These are phyloP conservation scores for Phytopythium mirpurense DNA, from an alignment of 352 stramenopile species.

Conservation along the genomic window DNA sequence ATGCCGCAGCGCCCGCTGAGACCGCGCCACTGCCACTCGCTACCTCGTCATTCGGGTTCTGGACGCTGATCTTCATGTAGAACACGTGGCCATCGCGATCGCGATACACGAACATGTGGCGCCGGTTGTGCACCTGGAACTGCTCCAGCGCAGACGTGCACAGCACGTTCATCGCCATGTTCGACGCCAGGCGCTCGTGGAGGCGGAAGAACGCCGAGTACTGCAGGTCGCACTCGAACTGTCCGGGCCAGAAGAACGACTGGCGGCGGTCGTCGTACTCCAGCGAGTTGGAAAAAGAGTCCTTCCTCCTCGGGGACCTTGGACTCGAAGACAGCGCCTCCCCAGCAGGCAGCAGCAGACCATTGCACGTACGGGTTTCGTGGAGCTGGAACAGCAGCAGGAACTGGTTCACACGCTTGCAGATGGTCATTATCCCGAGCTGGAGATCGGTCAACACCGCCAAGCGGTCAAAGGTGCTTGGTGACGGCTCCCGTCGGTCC, in stretches of 20 bases:
- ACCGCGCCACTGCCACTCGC: not conserved
- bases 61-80: slow-evolving; percentile 86
- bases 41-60: slow-evolving; percentile 13
- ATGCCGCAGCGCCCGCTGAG: not conserved
- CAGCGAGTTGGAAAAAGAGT: slow-evolving; percentile 20
- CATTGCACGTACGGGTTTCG: slow-evolving; percentile 74
- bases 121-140: slow-evolving; percentile 87
- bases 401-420: slow-evolving; percentile 82
- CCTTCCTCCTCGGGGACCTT: slow-evolving; percentile 29
- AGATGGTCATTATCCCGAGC: slow-evolving; percentile 56
- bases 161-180: slow-evolving; percentile 76
- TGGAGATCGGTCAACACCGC: slow-evolving; percentile 67
- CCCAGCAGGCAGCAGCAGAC: slow-evolving; percentile 52
- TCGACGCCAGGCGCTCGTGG: slow-evolving; percentile 71
- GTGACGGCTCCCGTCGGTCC: slow-evolving; percentile 15
- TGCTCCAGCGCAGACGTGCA: slow-evolving; percentile 83
- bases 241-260: slow-evolving; percentile 80
- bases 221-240: slow-evolving; percentile 81
- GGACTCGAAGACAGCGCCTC: slow-evolving; percentile 30
- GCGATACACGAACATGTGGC: slow-evolving; percentile 84
- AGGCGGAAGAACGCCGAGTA: slow-evolving; percentile 78
- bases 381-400: slow-evolving; percentile 80
- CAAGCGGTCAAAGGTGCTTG: slow-evolving; percentile 41
- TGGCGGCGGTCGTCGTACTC: slow-evolving; percentile 20
- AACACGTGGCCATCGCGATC: slow-evolving; percentile 83